phyloP scores from a whole-genome alignment of 2,329 filamentous ascomycete genomes.

The Fusarium musae region DNA sequence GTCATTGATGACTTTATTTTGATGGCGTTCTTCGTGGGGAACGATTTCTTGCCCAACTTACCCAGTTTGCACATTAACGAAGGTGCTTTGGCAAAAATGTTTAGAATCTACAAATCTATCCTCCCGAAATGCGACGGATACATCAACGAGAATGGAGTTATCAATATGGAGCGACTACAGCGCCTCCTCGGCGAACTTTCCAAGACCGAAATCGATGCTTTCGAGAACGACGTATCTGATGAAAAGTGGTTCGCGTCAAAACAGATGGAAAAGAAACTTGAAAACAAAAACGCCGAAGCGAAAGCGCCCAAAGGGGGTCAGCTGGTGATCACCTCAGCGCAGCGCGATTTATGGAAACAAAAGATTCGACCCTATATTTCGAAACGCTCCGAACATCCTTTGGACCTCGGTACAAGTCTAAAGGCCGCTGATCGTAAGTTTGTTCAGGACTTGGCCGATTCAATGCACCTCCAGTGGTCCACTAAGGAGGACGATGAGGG shows the following conservation, averaged over 20 bases:
- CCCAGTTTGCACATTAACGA: constrained; percentile 98
- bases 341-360: constrained; percentile 84
- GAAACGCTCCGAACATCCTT: constrained; percentile 69
- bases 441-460: constrained; percentile 83
- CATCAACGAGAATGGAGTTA: constrained; percentile 93
- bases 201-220: constrained; percentile 90
- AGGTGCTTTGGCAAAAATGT: constrained; percentile 96
- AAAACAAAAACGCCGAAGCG: constrained; percentile 66
- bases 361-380: constrained; percentile 85
- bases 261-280: constrained; percentile 72
- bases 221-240: constrained; percentile 89
- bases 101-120: constrained; percentile 92
- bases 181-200: constrained; percentile 84
- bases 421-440: constrained; percentile 92
- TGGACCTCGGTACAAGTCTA: constrained; percentile 79
- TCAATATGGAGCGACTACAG: constrained; percentile 84
- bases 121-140: constrained; percentile 90
- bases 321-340: constrained; percentile 79
- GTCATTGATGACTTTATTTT: constrained; percentile 99
- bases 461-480: constrained; percentile 66
- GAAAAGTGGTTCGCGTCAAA: constrained; percentile 94
- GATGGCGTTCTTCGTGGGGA: constrained; percentile 99
- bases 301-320: constrained; percentile 66
- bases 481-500: constrained; percentile 68
- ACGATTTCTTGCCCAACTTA: constrained; percentile 97